Evolutionary conservation across 805 yeast genomes (phyloP).

Genomic region (Schizosaccharomyces lindneri): DNA sequence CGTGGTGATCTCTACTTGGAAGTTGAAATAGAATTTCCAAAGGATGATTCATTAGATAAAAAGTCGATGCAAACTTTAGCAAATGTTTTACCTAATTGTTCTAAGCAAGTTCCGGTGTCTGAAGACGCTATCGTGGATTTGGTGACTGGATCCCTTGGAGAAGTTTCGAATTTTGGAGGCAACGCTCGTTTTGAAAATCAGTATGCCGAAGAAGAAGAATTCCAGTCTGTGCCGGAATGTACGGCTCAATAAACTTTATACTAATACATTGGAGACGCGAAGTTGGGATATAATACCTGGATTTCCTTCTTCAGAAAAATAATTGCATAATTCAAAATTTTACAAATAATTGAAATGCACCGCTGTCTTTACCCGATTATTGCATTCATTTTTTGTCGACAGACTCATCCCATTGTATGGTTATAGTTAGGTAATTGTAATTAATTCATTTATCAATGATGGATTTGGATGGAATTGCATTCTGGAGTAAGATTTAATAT

Average conservation of each 20-base stretch:
- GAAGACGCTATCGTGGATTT: background rate
- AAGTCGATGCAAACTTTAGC: constrained; percentile 22
- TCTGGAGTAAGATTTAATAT: too few species aligned
- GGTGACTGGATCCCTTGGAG: background rate
- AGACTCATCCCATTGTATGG: too few species aligned
- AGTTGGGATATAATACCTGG: too few species aligned
- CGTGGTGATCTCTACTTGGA: constrained; percentile 50
- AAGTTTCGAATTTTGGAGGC: background rate
- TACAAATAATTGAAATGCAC: too few species aligned
- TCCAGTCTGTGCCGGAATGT: background rate
- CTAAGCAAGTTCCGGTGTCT: background rate
- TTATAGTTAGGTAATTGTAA: too few species aligned
- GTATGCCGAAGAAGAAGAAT: background rate
- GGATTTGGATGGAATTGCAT: too few species aligned
- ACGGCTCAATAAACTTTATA: background rate
- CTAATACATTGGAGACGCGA: background rate
- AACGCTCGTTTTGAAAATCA: background rate
- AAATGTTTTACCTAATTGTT: background rate
- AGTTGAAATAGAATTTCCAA: constrained; percentile 55
- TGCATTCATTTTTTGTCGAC: too few species aligned
- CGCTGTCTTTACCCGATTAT: too few species aligned
- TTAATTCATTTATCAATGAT: too few species aligned
- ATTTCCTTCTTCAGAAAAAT: too few species aligned
- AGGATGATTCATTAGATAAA: constrained; percentile 45
- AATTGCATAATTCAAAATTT: too few species aligned